These are phyloP conservation scores for Tylopilus intermedius DNA, from an alignment of 768 basidiomycete species.

Conservation along the genomic window DNA sequence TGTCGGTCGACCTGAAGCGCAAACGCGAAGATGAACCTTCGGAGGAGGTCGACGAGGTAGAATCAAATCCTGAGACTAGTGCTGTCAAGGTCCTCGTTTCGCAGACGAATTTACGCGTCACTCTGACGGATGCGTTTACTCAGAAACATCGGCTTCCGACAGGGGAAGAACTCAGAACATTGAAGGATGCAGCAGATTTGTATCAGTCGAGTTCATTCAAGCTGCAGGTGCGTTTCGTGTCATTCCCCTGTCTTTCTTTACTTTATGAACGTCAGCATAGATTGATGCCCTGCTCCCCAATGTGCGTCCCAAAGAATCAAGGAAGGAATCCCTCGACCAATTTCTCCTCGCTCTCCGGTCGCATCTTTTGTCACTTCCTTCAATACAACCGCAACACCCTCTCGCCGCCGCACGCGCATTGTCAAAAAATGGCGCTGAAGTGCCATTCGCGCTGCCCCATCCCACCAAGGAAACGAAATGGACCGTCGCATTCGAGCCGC, in stretches of 20 bases:
- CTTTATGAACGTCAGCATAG: constrained; percentile 35
- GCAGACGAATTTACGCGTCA: neutral
- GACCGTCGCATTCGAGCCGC: constrained; percentile 79
- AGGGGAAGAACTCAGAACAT: constrained; percentile 62
- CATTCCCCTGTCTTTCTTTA: neutral
- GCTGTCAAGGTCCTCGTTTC: constrained; percentile 13
- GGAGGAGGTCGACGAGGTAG: neutral
- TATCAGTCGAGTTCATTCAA: constrained; percentile 80
- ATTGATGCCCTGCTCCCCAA: constrained; percentile 78
- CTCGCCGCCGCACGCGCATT: constrained; percentile 56
- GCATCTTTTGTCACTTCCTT: constrained; percentile 54
- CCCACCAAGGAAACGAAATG: constrained; percentile 81
- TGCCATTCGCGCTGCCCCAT: constrained; percentile 65
- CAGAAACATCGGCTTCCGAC: constrained; percentile 50
- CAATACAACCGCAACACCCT: constrained; percentile 58
- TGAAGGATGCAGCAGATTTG: constrained; percentile 71
- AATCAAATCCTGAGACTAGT: constrained; percentile 1
- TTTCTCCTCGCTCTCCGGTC: constrained; percentile 67
- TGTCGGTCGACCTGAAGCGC: constrained; percentile 25
- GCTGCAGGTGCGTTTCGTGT: constrained; percentile 55
- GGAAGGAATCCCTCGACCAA: constrained; percentile 54
- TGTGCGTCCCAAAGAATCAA: constrained; percentile 56
- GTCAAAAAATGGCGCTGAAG: constrained; percentile 49
- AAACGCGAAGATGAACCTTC: constrained; percentile 18
- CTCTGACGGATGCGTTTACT: neutral